Evolutionary conservation across 1,284 basidiomycete genomes (phyloP).

Genomic region (Cutaneotrichosporon sp.): DNA sequence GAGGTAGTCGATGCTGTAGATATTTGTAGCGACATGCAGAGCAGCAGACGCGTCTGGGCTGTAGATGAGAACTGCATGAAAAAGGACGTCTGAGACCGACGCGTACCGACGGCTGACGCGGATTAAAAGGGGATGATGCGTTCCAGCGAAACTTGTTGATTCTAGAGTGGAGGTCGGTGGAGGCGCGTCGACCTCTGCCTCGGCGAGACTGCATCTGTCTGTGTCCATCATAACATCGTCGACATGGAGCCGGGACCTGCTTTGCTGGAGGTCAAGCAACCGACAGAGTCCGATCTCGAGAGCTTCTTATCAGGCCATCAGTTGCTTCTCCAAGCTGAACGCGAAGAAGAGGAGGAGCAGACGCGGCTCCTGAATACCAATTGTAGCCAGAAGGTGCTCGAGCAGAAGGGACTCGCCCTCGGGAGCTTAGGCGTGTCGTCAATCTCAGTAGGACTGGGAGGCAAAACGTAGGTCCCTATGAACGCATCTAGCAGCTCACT

Average conservation of each 20-base stretch:
- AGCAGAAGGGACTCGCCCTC: slow-evolving; percentile 78
- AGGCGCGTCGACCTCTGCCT: background rate
- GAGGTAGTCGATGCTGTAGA: background rate
- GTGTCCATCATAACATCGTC: no score
- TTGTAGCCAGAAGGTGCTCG: slow-evolving; percentile 75
- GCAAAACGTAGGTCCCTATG: slow-evolving; percentile 67
- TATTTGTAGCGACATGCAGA: background rate
- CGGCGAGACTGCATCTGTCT: background rate
- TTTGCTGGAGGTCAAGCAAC: slow-evolving; percentile 21
- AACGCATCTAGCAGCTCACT: background rate
- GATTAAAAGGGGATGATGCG: no score
- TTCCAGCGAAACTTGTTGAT: no score
- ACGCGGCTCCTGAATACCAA: slow-evolving; percentile 75
- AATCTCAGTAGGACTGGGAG: slow-evolving; percentile 76
- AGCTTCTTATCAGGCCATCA: slow-evolving; percentile 70
- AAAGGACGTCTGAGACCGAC: no score
- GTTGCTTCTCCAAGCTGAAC: slow-evolving; percentile 63
- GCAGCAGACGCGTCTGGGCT: no score
- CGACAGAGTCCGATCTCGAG: slow-evolving; percentile 45
- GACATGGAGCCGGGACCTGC: no score
- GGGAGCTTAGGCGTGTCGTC: slow-evolving; percentile 65
- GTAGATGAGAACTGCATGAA: no score
- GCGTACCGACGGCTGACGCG: no score
- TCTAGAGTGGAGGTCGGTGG: background rate
- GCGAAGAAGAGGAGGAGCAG: slow-evolving; percentile 75